Percentiles rank a stretch among this genome's conserved stretches.
Evolutionary conservation across 148 eudicot species (phyloP).

Genomic region (Heliosperma pusillum): DNA sequence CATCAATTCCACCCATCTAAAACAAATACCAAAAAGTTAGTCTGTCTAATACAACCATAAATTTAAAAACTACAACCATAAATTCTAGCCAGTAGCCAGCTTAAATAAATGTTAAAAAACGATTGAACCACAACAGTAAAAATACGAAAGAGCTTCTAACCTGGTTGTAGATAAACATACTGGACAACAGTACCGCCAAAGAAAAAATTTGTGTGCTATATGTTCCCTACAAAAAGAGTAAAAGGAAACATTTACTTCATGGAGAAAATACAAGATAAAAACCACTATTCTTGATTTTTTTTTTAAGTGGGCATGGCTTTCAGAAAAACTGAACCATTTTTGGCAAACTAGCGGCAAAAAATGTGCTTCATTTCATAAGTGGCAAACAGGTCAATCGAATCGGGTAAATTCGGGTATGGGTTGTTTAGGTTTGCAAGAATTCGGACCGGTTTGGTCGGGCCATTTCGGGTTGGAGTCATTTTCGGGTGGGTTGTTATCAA

Average conservation of each 20-base stretch:
- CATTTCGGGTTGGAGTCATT: too few species aligned
- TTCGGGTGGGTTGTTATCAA: too few species aligned
- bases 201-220: constrained; percentile 98
- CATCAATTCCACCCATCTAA: constrained; percentile 99
- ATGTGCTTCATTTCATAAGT: background rate
- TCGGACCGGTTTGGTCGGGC: too few species aligned
- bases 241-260: background rate
- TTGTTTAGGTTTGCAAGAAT: too few species aligned
- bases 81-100: background rate
- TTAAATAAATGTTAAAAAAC: background rate
- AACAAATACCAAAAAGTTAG: background rate
- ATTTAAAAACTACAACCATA: background rate
- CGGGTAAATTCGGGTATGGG: too few species aligned
- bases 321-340: background rate
- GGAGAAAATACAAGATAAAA: background rate
- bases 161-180: constrained; percentile 99
- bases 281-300: background rate
- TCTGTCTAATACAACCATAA: background rate
- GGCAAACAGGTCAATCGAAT: too few species aligned
- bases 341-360: background rate
- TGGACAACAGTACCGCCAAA: constrained; percentile 89
- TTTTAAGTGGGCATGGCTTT: background rate
- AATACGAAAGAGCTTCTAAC: constrained; percentile 29
- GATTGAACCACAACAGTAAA: background rate
- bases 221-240: constrained; percentile 60